phyloP scores from a whole-genome alignment of 805 yeast genomes.

The Ogataea kodamae region DNA sequence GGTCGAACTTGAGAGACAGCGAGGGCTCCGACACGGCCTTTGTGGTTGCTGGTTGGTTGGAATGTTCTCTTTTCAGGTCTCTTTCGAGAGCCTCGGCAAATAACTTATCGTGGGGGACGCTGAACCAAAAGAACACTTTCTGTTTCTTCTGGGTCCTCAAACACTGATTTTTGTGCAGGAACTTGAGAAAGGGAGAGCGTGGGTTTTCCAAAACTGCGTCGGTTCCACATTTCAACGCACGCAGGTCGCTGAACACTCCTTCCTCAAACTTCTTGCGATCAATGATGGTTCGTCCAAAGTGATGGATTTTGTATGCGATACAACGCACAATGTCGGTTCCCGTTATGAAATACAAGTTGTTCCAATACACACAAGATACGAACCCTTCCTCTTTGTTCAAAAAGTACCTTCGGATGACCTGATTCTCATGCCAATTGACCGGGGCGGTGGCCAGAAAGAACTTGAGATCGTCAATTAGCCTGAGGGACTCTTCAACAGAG shows the following conservation, averaged over 20 bases:
- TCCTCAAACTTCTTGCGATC: conserved; percentile 96
- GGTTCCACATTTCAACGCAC: conserved; percentile 79
- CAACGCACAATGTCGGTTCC: conserved; percentile 96
- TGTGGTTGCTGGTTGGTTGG: conserved; percentile 66
- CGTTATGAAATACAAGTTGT: conserved; percentile 81
- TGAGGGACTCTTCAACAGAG: conserved; percentile 47
- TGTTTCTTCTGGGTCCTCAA: conserved; percentile 94
- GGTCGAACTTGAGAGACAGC: conserved; percentile 65
- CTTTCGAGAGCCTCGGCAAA: conserved; percentile 93
- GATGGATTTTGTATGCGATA: conserved; percentile 80
- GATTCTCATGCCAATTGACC: conserved; percentile 86
- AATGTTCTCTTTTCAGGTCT: conserved; percentile 75
- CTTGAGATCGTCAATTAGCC: conserved; percentile 72
- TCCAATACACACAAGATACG: conserved; percentile 91
- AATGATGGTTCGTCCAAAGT: conserved; percentile 78
- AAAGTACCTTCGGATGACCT: conserved; percentile 80
- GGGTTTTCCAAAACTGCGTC: conserved; percentile 89
- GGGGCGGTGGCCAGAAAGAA: conserved; percentile 92
- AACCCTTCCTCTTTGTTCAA: conserved; percentile 87
- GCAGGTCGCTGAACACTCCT: conserved; percentile 87
- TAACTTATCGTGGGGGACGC: conserved; percentile 88
- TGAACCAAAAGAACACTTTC: conserved; percentile 94
- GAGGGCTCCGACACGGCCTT: conserved; percentile 75
- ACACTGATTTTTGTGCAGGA: conserved; percentile 81
- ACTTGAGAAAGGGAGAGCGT: conserved; percentile 76